Conservation (phyloP, 1,284 basidiomycete species). For the Apiotrichum montevideense region DNA sequence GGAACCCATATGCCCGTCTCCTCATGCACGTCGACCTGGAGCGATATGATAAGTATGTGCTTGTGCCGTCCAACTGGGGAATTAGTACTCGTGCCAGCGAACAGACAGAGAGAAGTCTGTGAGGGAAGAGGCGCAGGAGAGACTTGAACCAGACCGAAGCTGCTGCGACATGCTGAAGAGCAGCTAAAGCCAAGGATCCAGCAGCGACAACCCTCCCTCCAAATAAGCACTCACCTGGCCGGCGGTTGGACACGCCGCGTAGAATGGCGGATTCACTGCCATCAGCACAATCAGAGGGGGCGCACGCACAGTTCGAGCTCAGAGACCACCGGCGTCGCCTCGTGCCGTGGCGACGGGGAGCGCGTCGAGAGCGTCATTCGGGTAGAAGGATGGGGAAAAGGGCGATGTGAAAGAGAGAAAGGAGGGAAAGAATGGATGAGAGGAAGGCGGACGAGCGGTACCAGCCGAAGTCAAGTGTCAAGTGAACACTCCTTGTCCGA, state of each 20-base stretch:
- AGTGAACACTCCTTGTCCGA: too few species aligned
- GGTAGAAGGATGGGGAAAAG: background rate
- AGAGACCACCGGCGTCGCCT: conserved; percentile 15
- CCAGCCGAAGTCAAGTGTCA: too few species aligned
- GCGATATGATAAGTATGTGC: conserved; percentile 33
- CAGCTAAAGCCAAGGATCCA: too few species aligned
- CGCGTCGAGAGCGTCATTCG: background rate
- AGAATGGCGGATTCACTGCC: conserved; percentile 32
- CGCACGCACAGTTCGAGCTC: conserved; percentile 21
- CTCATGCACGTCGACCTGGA: conserved; percentile 30
- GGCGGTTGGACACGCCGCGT: conserved; percentile 23
- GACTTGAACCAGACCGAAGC: too few species aligned
- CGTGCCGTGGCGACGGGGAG: conserved; percentile 5
- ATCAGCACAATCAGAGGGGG: background rate
- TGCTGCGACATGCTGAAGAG: too few species aligned
- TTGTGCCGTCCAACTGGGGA: conserved; percentile 33
- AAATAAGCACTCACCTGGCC: conserved; percentile 18
- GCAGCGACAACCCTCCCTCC: too few species aligned
- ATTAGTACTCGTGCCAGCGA: too few species aligned
- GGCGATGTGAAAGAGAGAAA: background rate
- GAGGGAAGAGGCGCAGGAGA: too few species aligned
- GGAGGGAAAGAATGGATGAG: background rate
- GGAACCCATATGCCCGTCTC: conserved; percentile 47
- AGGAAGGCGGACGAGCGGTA: too few species aligned
- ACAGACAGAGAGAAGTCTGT: too few species aligned